Base-by-base conservation (phyloP, 2,329 filamentous ascomycete genomes). In the Xylariomycetidae sp. region DNA sequence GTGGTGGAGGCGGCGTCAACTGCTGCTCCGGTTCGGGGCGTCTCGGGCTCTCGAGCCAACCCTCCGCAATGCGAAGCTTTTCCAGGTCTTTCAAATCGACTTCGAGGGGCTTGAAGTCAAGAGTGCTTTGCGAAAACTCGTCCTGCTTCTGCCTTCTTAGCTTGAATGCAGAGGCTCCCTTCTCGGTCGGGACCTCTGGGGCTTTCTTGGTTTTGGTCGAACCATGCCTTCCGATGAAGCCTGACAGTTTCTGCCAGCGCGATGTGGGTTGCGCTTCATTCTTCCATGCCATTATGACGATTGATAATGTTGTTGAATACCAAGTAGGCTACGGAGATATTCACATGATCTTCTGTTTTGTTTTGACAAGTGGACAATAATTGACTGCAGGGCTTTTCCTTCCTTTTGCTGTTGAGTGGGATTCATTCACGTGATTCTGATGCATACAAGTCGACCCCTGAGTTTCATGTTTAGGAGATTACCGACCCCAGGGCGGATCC, bases 171-270 rank as follows among this genome's bases (percentile, higher is more conserved):
- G 36, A 38, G n/a, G n/a, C n/a, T n/a, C n/a, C n/a, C n/a, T n/a
- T n/a, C n/a, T n/a, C n/a, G n/a, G n/a, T 36, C 27, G 31, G 32
- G 33, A 8, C 23, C 20, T 15, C 13, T 9, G 27, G 33, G 18
- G 16, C 34, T n/a, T n/a, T n/a, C 33, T 33, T 33, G 33, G 15
- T 28, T 30, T 34, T 36, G 12, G 32, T 15, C 14, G 33, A 28
- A 25, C 39, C 36, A 14, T 33, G 40, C 25, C 31, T 32, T 11
- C 9, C 12, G 28, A 42, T 37, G 17, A 42, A 27, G 31, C 40
- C 37, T n/a, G 40, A 34, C 34, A 40, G 37, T 30, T 41, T 41
- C 36, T 41, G 39, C 25, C 25, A 27, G 25, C 7, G 25, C 7
- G 7, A 19, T 9, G 15, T 31, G n/a, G n/a, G n/a, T n/a, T n/a